Conservation (phyloP, 768 basidiomycete species). For the Sarcomyxa edulis region DNA sequence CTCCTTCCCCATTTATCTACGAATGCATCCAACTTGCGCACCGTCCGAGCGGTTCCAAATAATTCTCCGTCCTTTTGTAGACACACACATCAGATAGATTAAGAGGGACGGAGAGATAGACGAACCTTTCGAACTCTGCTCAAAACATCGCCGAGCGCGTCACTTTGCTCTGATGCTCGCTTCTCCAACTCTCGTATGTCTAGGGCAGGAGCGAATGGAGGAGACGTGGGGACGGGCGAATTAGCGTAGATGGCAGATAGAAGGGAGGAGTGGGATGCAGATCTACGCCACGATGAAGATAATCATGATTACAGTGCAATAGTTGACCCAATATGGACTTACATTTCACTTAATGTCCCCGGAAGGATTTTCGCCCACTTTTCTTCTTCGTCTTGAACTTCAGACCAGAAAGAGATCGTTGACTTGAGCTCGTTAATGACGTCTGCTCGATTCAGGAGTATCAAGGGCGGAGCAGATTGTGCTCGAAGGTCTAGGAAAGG, state of each 20-base stretch:
- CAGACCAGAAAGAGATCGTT: constrained; percentile 3
- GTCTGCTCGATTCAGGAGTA: constrained; percentile 16
- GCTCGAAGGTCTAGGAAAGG: constrained; percentile 13
- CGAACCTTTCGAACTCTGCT: constrained; percentile 17
- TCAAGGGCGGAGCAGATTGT: constrained; percentile 14
- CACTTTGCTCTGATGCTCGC: constrained; percentile 14
- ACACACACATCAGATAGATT: not conserved
- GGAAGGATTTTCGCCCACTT: constrained; percentile 11
- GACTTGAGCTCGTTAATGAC: constrained; percentile 14
- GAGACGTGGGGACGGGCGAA: constrained; percentile 20
- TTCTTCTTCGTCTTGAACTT: constrained; percentile 11
- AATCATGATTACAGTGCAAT: not conserved
- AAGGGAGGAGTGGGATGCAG: constrained; percentile 11
- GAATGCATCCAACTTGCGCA: constrained; percentile 11
- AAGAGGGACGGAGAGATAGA: not conserved
- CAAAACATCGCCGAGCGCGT: constrained; percentile 11
- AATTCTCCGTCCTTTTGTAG: not conserved
- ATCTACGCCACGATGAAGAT: constrained; percentile 9
- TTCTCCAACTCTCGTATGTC: constrained; percentile 9
- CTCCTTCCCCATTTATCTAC: constrained; percentile 11
- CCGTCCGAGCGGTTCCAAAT: constrained; percentile 6
- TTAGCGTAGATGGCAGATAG: constrained; percentile 16
- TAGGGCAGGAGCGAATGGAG: constrained; percentile 16
- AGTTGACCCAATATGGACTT: constrained; percentile 2
- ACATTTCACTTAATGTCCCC: constrained; percentile 13